Conservation (phyloP, 2,329 filamentous ascomycete species). For the Albifimbria verrucaria region DNA sequence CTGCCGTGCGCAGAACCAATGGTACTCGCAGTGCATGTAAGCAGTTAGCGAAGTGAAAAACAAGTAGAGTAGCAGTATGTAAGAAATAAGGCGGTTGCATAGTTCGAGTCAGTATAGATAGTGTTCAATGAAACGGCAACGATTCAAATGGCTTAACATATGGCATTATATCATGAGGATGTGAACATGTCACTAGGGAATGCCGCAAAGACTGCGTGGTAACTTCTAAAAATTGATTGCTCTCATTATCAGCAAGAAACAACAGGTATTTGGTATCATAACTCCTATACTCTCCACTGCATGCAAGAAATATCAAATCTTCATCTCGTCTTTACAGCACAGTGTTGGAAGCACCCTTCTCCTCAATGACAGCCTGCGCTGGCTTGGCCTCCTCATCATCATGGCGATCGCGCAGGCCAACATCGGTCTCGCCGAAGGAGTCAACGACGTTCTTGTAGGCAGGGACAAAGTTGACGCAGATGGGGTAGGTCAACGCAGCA, state of each 20-base stretch:
- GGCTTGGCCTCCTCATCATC: slow-evolving; percentile 22
- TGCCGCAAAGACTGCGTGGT: not conserved
- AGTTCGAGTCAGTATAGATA: too few relatives aligned
- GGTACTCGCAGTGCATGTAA: slow-evolving; percentile 18
- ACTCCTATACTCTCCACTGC: not conserved
- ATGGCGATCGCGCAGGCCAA: slow-evolving; percentile 32
- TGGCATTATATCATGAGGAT: too few relatives aligned
- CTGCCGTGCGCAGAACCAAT: slow-evolving; percentile 17
- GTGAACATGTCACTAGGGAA: not conserved
- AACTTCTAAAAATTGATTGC: not conserved
- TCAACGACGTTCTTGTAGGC: slow-evolving; percentile 62
- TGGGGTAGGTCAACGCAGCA: slow-evolving; percentile 51
- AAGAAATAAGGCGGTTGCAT: too few relatives aligned
- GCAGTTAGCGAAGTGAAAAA: too few relatives aligned
- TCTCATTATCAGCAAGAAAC: too few relatives aligned
- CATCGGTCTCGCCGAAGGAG: slow-evolving; percentile 43
- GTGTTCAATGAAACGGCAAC: too few relatives aligned
- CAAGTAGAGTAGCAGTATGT: not conserved
- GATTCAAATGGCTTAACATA: too few relatives aligned
- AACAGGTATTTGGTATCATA: not conserved
- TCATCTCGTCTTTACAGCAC: not conserved
- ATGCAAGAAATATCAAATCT: not conserved
- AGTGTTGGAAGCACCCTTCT: not conserved
- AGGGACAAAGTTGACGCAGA: slow-evolving; percentile 64
- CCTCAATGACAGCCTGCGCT: slow-evolving; percentile 11